A percentile compares a stretch with the other conserved stretches of the same genome.
Evolutionary conservation across 2,329 filamentous ascomycete species (phyloP).

Genomic region (Alternaria panax): DNA sequence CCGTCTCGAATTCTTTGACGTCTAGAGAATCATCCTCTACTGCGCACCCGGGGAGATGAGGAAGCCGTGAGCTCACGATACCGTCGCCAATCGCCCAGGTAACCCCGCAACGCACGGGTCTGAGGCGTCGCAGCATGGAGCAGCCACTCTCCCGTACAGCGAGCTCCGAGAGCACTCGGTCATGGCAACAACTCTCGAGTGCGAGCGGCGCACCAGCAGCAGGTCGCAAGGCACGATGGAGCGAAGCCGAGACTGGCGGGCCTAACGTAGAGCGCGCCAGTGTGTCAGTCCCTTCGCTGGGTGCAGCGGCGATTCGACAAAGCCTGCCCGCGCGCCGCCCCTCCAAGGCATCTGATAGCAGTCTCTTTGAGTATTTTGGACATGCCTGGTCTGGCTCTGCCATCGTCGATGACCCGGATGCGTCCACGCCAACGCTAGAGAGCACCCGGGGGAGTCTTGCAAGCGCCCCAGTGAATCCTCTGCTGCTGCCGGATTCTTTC

Average conservation of each 20-base stretch:
- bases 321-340: constrained; percentile 50
- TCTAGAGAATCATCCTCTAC: background rate
- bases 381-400: constrained; percentile 50
- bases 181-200: constrained; percentile 57
- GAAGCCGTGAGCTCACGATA: constrained; percentile 7
- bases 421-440: constrained; percentile 52
- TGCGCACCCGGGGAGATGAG: background rate
- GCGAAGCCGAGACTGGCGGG: constrained; percentile 66
- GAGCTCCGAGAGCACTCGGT: constrained; percentile 51
- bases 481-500: constrained; percentile 59
- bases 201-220: constrained; percentile 49
- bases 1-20: background rate
- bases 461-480: constrained; percentile 29
- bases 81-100: constrained; percentile 7
- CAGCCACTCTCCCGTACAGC: constrained; percentile 42
- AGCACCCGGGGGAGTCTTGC: constrained; percentile 25
- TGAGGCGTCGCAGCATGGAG: constrained; percentile 38
- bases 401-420: constrained; percentile 57
- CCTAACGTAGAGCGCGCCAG: constrained; percentile 66
- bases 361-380: constrained; percentile 35
- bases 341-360: constrained; percentile 57
- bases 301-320: constrained; percentile 54
- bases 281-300: constrained; percentile 69
- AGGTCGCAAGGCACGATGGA: constrained; percentile 64
- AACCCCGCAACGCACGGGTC: constrained; percentile 13